Evolutionary conservation across 2,329 filamentous ascomycete species (phyloP).

Genomic region (Sarocladium kiliense): DNA sequence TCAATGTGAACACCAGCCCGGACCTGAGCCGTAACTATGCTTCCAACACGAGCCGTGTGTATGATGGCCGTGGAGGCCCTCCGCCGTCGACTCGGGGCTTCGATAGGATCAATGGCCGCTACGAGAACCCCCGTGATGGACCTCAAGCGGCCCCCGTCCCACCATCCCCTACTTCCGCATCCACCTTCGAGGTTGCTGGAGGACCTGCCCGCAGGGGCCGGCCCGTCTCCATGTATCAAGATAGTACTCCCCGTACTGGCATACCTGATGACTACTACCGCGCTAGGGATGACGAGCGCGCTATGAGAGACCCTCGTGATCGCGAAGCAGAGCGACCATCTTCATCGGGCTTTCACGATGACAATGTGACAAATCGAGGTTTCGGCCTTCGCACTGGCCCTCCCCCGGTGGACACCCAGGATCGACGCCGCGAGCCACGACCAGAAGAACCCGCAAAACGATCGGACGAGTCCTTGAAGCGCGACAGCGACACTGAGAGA

Average conservation of each 20-base stretch:
- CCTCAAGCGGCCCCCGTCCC: constrained; percentile 34
- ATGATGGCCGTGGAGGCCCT: constrained; percentile 45
- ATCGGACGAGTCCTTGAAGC: constrained; percentile 11
- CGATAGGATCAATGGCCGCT: constrained; percentile 58
- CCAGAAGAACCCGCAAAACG: constrained; percentile 17
- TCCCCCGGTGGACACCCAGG: constrained; percentile 35
- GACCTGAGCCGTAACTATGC: constrained; percentile 41
- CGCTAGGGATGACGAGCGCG: constrained; percentile 41
- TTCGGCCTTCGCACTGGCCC: constrained; percentile 46
- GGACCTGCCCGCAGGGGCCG: constrained; percentile 22
- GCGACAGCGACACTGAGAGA: constrained; percentile 12
- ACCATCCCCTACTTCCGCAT: constrained; percentile 26
- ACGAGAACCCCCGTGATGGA: constrained; percentile 38
- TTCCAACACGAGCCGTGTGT: constrained; percentile 24
- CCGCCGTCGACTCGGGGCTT: constrained; percentile 67
- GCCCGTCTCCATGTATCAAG: constrained; percentile 50
- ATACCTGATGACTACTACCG: constrained; percentile 46
- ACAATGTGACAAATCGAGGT: constrained; percentile 40
- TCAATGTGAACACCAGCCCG: constrained; percentile 40
- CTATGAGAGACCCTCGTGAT: constrained; percentile 35
- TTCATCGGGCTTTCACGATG: constrained; percentile 36
- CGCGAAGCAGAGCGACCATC: constrained; percentile 28
- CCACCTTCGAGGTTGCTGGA: constrained; percentile 17
- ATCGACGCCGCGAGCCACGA: constrained; percentile 26
- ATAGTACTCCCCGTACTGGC: constrained; percentile 35